Conservation (phyloP, 495 filamentous ascomycete species). For the Podospora pseudocomata region DNA sequence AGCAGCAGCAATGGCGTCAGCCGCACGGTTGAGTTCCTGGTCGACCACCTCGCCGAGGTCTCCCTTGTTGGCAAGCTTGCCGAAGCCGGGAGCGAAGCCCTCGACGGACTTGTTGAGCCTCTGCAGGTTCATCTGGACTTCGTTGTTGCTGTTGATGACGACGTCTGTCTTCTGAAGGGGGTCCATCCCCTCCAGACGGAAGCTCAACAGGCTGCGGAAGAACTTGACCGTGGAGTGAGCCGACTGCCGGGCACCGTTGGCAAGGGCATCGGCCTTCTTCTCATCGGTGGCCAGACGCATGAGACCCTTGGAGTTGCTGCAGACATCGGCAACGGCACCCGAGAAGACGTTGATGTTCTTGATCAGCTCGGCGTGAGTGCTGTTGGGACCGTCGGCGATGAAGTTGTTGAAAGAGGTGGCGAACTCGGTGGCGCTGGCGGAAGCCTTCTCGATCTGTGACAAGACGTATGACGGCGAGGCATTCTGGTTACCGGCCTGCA, state of each 20-base stretch:
- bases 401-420: slow-evolving; percentile 97
- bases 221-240: slow-evolving; percentile 89
- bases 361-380: slow-evolving; percentile 85
- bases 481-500: slow-evolving; percentile 98
- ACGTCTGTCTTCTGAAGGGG: slow-evolving; percentile 86
- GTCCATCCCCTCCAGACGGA: slow-evolving; percentile 85
- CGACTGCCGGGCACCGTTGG: slow-evolving; percentile 75
- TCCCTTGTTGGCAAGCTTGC: slow-evolving; percentile 73
- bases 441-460: slow-evolving; percentile 95
- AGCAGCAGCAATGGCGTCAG: slow-evolving; percentile 90
- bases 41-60: slow-evolving; percentile 94
- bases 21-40: slow-evolving; percentile 86
- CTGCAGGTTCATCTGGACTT: slow-evolving; percentile 88
- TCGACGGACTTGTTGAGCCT: slow-evolving; percentile 88
- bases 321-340: slow-evolving; percentile 86
- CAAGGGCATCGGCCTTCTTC: slow-evolving; percentile 81
- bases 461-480: slow-evolving; percentile 93
- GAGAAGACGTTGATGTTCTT: slow-evolving; percentile 87
- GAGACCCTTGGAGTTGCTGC: slow-evolving; percentile 93
- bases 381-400: slow-evolving; percentile 94
- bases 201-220: slow-evolving; percentile 91
- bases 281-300: slow-evolving; percentile 93
- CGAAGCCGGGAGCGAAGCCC: slow-evolving; percentile 78
- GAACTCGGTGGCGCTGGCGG: slow-evolving; percentile 91
- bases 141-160: slow-evolving; percentile 92